These are phyloP conservation scores for Phytomonas francai DNA, from an alignment of 208 protist species.

Conservation along the genomic window DNA sequence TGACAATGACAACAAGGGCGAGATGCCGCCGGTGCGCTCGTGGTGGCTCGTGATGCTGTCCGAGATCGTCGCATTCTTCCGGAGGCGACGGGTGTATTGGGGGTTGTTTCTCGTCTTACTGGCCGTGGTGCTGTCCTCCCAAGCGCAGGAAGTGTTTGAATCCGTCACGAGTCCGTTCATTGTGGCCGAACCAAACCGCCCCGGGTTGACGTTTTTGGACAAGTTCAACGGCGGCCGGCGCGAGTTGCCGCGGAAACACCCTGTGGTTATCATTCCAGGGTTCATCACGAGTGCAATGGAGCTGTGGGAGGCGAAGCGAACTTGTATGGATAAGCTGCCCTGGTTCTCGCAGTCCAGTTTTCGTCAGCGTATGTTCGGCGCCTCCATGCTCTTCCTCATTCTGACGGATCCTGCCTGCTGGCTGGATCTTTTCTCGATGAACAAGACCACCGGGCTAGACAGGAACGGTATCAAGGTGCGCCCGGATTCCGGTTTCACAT, in stretches of 20 bases:
- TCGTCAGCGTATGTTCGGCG: conserved; percentile 76
- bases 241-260: conserved; percentile 47
- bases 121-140: conserved; percentile 3
- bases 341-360: conserved; percentile 36
- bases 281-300: conserved; percentile 86
- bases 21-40: neutral
- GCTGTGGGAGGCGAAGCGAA: conserved; percentile 60
- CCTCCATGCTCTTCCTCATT: conserved; percentile 69
- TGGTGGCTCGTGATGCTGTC: neutral
- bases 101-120: neutral
- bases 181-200: conserved; percentile 57
- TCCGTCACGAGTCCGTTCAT: conserved; percentile 48
- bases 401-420: conserved; percentile 69
- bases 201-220: conserved; percentile 51
- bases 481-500: conserved; percentile 68
- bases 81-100: neutral
- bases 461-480: conserved; percentile 71
- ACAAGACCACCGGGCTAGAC: conserved; percentile 67
- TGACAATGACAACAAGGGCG: neutral
- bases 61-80: neutral
- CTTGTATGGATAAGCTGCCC: conserved; percentile 38
- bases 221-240: conserved; percentile 29
- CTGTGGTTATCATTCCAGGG: conserved; percentile 76
- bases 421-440: conserved; percentile 64
- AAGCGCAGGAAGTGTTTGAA: conserved; percentile 18